These are phyloP conservation scores for Ceratocystis cubensis DNA, from an alignment of 2,329 filamentous ascomycete genomes.

Conservation along the genomic window DNA sequence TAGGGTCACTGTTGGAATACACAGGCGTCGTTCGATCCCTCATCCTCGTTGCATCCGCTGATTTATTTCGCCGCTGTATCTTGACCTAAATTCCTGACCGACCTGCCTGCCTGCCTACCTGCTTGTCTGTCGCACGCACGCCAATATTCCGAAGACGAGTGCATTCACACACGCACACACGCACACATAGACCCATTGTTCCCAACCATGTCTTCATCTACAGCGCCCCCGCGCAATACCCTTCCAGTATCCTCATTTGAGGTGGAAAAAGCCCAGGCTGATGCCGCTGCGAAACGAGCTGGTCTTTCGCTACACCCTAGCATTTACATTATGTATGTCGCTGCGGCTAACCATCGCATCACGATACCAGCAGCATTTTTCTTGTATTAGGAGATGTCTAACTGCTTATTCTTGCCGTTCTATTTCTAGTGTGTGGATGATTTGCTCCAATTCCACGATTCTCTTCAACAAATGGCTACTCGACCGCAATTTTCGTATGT, in stretches of 20 bases:
- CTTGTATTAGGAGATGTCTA: not conserved
- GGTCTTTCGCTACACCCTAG: slow-evolving; percentile 24
- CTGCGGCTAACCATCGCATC: slow-evolving; percentile 1
- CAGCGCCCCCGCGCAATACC: slow-evolving; percentile 20
- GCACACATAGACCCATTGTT: not conserved
- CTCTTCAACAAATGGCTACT: slow-evolving; percentile 89
- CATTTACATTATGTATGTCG: slow-evolving; percentile 29
- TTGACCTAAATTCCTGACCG: not conserved
- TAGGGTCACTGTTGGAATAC: too few species aligned
- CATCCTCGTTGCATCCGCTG: not conserved
- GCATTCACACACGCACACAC: too few species aligned
- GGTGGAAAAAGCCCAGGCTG: slow-evolving; percentile 23
- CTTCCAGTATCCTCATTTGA: slow-evolving; percentile 20
- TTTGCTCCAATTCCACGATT: slow-evolving; percentile 73
- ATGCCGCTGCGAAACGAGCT: slow-evolving; percentile 18
- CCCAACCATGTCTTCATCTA: slow-evolving; percentile 21
- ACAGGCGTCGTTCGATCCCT: too few species aligned
- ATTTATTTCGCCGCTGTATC: not conserved
- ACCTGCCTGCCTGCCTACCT: too few species aligned
- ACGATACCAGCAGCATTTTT: not conserved
- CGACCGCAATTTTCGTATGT: slow-evolving; percentile 46
- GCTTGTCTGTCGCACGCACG: too few species aligned
- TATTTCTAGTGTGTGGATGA: slow-evolving; percentile 55
- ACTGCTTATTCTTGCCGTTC: not conserved
- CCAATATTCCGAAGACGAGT: too few species aligned